A percentile compares a stretch with the other conserved stretches of the same genome.
Evolutionary conservation across 2,329 filamentous ascomycete genomes (phyloP).

Genomic region (Saccharata proteae): DNA sequence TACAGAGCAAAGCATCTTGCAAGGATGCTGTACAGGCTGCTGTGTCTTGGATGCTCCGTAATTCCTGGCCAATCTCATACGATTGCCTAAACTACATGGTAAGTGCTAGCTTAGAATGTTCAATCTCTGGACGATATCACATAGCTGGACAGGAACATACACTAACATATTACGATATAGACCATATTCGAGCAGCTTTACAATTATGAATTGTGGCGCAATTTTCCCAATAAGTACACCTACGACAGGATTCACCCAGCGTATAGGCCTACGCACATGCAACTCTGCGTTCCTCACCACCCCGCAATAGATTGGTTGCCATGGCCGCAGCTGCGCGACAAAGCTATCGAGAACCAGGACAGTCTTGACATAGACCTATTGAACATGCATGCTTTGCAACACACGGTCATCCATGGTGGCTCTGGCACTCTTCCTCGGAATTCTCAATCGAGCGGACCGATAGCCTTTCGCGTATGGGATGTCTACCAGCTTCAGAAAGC

Average conservation of each 20-base stretch:
- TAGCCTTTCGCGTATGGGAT: too few relatives aligned
- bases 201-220: not conserved
- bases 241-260: not conserved
- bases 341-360: not conserved
- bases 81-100: not conserved
- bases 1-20: not conserved
- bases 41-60: not conserved
- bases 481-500: too few relatives aligned
- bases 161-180: not conserved
- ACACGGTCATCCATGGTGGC: too few relatives aligned
- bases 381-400: too few relatives aligned
- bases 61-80: not conserved
- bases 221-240: not conserved
- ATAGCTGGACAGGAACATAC: too few relatives aligned
- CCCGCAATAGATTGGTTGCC: not conserved
- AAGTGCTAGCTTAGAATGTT: not conserved
- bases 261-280: not conserved
- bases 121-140: not conserved
- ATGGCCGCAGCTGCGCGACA: not conserved
- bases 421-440: too few relatives aligned
- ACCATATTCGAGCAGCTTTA: not conserved
- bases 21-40: not conserved
- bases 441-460: too few relatives aligned
- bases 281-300: not conserved
- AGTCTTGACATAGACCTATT: not conserved